Conservation (phyloP, 2,329 filamentous ascomycete genomes). For the Iodosphaeria phyllophila region DNA sequence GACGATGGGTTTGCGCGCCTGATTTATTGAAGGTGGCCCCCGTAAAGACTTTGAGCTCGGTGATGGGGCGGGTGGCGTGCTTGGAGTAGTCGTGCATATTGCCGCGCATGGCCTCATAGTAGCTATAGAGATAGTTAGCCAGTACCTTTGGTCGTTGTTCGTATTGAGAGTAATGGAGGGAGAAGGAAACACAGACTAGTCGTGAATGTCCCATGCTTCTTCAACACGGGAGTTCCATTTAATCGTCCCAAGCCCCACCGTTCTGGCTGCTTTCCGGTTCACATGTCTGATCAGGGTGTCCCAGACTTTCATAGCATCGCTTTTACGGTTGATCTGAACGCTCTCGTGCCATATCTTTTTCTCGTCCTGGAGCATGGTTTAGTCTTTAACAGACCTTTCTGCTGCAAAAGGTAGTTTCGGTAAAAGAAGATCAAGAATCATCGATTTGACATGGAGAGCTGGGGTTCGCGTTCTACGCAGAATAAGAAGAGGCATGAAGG, state of each 20-base stretch:
- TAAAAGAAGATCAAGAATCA: no score
- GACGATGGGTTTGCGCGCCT: slow-evolving; percentile 27
- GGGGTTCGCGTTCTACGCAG: no score
- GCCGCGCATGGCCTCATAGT: slow-evolving; percentile 22
- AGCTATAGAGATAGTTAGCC: no score
- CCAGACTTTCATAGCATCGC: slow-evolving; percentile 21
- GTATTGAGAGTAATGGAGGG: no score
- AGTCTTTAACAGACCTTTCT: no score
- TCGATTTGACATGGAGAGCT: no score
- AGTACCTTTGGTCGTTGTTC: no score
- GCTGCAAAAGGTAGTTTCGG: no score
- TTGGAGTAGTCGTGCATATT: slow-evolving; percentile 25
- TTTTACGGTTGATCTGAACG: slow-evolving; percentile 17
- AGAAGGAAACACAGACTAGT: no score
- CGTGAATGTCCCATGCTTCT: slow-evolving; percentile 24
- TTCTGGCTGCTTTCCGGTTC: slow-evolving; percentile 9
- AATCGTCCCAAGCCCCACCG: slow-evolving; percentile 9
- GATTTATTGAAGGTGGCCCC: slow-evolving; percentile 33
- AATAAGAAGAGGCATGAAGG: no score
- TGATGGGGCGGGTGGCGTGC: slow-evolving; percentile 23
- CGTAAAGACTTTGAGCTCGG: slow-evolving; percentile 34
- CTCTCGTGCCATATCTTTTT: slow-evolving; percentile 39
- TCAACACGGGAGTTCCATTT: slow-evolving; percentile 15
- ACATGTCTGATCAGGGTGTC: slow-evolving; percentile 17
- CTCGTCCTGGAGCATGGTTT: no score